phyloP scores from a whole-genome alignment of 2,329 filamentous ascomycete genomes.

The Colletotrichum musicola region DNA sequence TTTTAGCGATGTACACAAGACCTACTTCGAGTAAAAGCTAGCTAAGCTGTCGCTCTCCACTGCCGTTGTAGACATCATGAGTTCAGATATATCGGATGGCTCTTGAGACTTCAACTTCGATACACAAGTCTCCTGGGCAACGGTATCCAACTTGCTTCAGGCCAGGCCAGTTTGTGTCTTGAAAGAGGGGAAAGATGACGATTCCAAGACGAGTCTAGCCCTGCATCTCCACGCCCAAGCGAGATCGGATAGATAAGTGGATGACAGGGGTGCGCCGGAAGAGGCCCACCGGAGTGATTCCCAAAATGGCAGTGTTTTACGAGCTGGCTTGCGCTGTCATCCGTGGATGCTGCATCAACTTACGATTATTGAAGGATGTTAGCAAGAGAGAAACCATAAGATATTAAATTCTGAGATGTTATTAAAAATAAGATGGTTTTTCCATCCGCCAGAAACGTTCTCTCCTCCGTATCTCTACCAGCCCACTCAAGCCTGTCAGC shows the following conservation, averaged over 20 bases:
- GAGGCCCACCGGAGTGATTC: not conserved
- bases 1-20: not conserved
- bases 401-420: too few relatives aligned
- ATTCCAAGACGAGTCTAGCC: constrained; percentile 9
- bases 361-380: too few relatives aligned
- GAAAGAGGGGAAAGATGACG: constrained; percentile 29
- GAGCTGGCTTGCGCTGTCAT: not conserved
- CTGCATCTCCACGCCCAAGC: constrained; percentile 16
- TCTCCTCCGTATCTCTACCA: not conserved
- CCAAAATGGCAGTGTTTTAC: not conserved
- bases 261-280: not conserved
- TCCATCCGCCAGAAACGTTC: not conserved
- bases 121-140: not conserved
- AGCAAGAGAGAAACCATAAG: too few relatives aligned
- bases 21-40: constrained; percentile 6
- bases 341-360: too few relatives aligned
- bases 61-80: not conserved
- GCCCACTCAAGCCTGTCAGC: not conserved
- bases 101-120: not conserved
- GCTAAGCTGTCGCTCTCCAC: not conserved
- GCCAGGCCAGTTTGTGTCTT: constrained; percentile 12
- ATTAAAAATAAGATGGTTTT: not conserved
- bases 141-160: not conserved
- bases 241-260: constrained; percentile 17
- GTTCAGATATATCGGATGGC: not conserved